Conservation (phyloP, 306 rosid genomes). For the Hippophae gyantsensis region DNA sequence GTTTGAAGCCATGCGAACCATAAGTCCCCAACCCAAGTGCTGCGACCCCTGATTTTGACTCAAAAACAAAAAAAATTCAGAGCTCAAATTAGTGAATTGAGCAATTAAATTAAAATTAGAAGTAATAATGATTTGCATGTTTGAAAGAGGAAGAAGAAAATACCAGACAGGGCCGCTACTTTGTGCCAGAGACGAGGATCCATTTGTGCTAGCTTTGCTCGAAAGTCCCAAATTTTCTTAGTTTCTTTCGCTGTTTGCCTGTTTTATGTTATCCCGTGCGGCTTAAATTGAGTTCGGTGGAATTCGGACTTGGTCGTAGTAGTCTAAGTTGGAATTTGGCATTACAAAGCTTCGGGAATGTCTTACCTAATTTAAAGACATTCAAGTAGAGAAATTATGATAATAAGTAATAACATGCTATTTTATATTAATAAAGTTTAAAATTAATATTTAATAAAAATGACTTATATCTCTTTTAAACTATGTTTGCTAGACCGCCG, state of each 20-base stretch:
- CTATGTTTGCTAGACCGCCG: too few species aligned
- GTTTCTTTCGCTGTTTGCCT: not conserved
- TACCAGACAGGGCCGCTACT: constrained; percentile 82
- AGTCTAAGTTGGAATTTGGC: too few species aligned
- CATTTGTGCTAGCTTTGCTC: constrained; percentile 26
- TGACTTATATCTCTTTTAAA: too few species aligned
- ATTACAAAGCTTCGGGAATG: too few species aligned
- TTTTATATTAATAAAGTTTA: too few species aligned
- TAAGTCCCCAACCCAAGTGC: constrained; percentile 88
- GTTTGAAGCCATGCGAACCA: constrained; percentile 82
- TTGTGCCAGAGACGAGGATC: constrained; percentile 74
- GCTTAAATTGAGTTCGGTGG: not conserved
- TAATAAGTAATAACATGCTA: too few species aligned
- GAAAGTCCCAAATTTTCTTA: not conserved
- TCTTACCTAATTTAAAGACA: too few species aligned
- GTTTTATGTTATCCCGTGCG: not conserved
- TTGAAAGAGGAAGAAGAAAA: not conserved
- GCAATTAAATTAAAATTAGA: too few species aligned
- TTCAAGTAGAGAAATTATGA: too few species aligned
- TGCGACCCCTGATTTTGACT: constrained; percentile 51
- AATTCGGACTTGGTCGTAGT: too few species aligned
- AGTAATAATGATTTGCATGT: not conserved
- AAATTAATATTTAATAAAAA: too few species aligned
- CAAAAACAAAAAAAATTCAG: not conserved
- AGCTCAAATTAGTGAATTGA: too few species aligned